Percentiles rank a stretch among this genome's conserved stretches.
Conservation (phyloP, 75 land plant species). For the Pinus albicaulis region DNA sequence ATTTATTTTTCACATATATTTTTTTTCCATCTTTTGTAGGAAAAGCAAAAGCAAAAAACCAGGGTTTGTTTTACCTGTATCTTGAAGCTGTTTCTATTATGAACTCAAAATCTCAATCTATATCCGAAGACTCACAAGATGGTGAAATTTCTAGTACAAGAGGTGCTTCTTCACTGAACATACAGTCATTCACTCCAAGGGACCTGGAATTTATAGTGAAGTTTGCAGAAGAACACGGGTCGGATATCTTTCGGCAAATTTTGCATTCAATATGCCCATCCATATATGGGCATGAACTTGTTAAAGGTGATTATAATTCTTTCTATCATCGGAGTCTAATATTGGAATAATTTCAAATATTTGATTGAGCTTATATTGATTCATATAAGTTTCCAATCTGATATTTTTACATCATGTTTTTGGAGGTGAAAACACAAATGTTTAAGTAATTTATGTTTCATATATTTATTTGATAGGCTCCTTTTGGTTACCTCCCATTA, state of each 20-base stretch:
- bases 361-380: background rate
- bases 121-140: constrained; percentile 34
- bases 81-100: constrained; percentile 88
- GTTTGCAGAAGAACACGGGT: constrained; percentile 85
- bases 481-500: background rate
- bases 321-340: background rate
- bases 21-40: constrained; percentile 37
- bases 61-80: constrained; percentile 87
- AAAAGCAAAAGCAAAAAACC: constrained; percentile 73
- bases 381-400: background rate
- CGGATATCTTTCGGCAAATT: constrained; percentile 89
- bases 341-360: background rate
- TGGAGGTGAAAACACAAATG: background rate
- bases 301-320: constrained; percentile 67
- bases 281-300: constrained; percentile 98
- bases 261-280: constrained; percentile 97
- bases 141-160: constrained; percentile 29
- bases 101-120: constrained; percentile 74
- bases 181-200: constrained; percentile 63
- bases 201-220: constrained; percentile 89
- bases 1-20: background rate
- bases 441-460: background rate
- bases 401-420: background rate
- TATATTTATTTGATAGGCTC: background rate
- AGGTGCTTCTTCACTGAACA: constrained; percentile 41